phyloP scores from a whole-genome alignment of 331 rosid species.

The Quercus lobata region DNA sequence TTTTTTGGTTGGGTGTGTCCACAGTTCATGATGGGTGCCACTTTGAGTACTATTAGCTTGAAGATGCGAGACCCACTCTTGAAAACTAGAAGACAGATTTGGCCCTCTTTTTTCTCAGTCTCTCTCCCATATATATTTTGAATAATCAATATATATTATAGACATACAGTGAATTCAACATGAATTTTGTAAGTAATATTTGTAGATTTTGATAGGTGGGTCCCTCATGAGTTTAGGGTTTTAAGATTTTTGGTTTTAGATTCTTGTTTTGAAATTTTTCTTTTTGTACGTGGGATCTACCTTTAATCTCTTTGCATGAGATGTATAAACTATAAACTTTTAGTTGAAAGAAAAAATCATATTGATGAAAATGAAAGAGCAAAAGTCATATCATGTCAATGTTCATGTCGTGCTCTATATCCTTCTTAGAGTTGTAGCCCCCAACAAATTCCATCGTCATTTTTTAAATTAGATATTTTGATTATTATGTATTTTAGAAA shows the following conservation, averaged over 20 bases:
- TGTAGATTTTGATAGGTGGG: not conserved
- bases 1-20: not conserved
- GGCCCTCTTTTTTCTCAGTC: not conserved
- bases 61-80: constrained; percentile 2
- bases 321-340: no score
- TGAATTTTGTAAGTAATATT: constrained; percentile 40
- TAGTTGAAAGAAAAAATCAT: no score
- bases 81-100: not conserved
- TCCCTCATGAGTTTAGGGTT: not conserved
- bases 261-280: no score
- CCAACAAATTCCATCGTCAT: no score
- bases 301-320: no score
- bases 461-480: no score
- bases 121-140: not conserved
- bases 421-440: no score
- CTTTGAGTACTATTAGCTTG: constrained; percentile 32
- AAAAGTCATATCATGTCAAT: no score
- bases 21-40: constrained; percentile 73
- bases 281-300: no score
- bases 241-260: not conserved
- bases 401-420: no score
- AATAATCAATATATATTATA: not conserved
- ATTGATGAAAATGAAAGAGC: no score
- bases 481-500: no score
- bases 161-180: not conserved